Base-by-base conservation (phyloP, 208 protist genomes). In the Trypanosoma mega region DNA sequence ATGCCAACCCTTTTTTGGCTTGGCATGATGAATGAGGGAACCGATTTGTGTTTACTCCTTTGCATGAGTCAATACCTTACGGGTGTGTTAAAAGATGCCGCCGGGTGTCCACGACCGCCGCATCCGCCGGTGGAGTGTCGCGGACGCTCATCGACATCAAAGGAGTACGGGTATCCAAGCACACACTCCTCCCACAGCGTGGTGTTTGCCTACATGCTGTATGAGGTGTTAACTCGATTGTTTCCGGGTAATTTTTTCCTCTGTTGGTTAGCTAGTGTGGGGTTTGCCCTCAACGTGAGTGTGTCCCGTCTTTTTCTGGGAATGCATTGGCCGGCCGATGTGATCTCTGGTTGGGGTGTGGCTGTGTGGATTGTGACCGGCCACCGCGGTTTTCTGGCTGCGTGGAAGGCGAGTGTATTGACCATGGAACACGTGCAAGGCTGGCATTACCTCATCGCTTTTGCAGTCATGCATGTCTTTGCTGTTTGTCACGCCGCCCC, bases 241-340 rank as follows among this genome's bases (percentile, higher is more conserved):
- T 78, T 82, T 27, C 84, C 84, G 4, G 21, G 44, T 0, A 53
- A 78, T 58, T 34, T 43, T 21, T 47, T 83, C 9, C 23, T 76
- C 31, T 84, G 77, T 45, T 80, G 63, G 66, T 43, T 85, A n/a
- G 53, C 56, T 6, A 63, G 76, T 24, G 29, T 76, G 4, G 57
- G 50, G 46, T 86, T 64, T 66, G 68, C 73, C 9, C 23, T 74
- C 20, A 76, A 88, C 49, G 81, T 88, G 6, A 72, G 68, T 54
- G 65, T 82, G 33, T 88, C 80, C 9, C 70, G 84, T 24, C 47
- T 91, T 21, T 84, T 82, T 56, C 69, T 91, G 2, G 84, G 80
- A 34, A 87, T 91, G 80, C 84, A 91, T 61, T 91, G 84, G 81
- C 47, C 78, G n/a, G 84, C 69, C 1, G 84, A 91, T 62, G 47